Conservation (phyloP, 2,329 filamentous ascomycete species). For the Trichophaea hybrida region DNA sequence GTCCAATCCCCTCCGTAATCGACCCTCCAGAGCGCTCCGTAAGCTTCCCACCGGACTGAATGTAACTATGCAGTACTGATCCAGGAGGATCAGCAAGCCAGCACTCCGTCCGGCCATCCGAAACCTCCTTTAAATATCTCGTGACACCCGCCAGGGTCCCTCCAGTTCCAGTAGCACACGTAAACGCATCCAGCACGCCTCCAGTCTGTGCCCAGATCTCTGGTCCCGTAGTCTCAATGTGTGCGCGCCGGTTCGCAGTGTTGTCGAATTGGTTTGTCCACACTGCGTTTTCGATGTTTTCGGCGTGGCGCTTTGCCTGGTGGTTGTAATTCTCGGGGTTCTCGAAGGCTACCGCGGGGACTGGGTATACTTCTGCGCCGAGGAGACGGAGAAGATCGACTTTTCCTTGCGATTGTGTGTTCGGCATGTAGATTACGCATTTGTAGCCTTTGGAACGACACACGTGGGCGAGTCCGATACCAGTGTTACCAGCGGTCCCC, state of each 20-base stretch:
- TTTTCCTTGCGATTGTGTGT: conserved; percentile 96
- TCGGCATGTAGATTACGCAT: conserved; percentile 98
- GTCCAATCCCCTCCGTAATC: conserved; percentile 96
- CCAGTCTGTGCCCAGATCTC: conserved; percentile 91
- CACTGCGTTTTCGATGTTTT: conserved; percentile 63
- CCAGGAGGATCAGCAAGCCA: conserved; percentile 91
- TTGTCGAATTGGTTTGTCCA: conserved; percentile 99
- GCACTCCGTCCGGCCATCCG: conserved; percentile 62
- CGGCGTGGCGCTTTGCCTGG: conserved; percentile 76
- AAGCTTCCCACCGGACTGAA: conserved; percentile 69
- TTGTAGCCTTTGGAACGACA: conserved; percentile 44
- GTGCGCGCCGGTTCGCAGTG: conserved; percentile 77
- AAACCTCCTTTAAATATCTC: conserved; percentile 72
- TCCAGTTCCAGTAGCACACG: conserved; percentile 82
- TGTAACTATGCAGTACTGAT: conserved; percentile 82
- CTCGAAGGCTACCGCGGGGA: conserved; percentile 89
- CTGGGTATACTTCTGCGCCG: conserved; percentile 88
- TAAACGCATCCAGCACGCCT: conserved; percentile 83
- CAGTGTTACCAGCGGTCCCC: conserved; percentile 93
- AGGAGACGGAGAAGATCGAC: conserved; percentile 82
- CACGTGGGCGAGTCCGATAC: conserved; percentile 92
- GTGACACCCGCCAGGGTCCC: conserved; percentile 84
- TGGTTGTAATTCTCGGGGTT: conserved; percentile 97
- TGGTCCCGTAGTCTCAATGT: conserved; percentile 91
- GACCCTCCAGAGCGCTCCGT: conserved; percentile 68